phyloP scores from a whole-genome alignment of 805 yeast genomes.

The Metschnikowia henanensis region DNA sequence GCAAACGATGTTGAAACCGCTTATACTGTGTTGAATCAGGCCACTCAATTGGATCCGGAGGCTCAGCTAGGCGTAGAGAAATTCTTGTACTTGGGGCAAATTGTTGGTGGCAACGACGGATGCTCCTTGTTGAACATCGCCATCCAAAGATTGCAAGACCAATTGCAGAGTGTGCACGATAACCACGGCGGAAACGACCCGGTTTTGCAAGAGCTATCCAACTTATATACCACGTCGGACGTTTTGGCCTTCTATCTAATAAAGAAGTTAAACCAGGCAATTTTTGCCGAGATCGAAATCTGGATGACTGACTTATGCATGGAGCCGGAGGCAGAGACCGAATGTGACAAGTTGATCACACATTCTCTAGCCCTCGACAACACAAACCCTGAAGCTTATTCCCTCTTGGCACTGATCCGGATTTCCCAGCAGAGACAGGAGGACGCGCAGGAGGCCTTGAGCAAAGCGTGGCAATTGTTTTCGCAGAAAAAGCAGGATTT shows the following conservation, averaged over 20 bases:
- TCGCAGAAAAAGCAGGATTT: conserved; percentile 47
- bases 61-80: conserved; percentile 74
- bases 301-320: conserved; percentile 98
- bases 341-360: conserved; percentile 71
- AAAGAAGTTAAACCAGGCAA: conserved; percentile 70
- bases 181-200: conserved; percentile 24
- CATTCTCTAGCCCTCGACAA: conserved; percentile 62
- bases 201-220: conserved; percentile 25
- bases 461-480: conserved; percentile 72
- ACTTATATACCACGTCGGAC: conserved; percentile 24
- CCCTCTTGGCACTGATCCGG: conserved; percentile 79
- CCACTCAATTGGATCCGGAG: conserved; percentile 68
- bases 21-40: conserved; percentile 54
- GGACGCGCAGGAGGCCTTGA: conserved; percentile 72
- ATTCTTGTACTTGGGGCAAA: conserved; percentile 88
- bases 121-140: conserved; percentile 62
- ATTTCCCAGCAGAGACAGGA: conserved; percentile 77
- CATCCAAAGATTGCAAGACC: conserved; percentile 44
- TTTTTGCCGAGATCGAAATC: conserved; percentile 84
- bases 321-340: conserved; percentile 83
- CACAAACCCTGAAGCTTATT: conserved; percentile 76
- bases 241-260: conserved; percentile 35
- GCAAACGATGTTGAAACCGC: conserved; percentile 79
- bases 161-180: conserved; percentile 34
- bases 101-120: conserved; percentile 82